phyloP scores from a whole-genome alignment of 257 asterid species.

The Solanum peruvianum region DNA sequence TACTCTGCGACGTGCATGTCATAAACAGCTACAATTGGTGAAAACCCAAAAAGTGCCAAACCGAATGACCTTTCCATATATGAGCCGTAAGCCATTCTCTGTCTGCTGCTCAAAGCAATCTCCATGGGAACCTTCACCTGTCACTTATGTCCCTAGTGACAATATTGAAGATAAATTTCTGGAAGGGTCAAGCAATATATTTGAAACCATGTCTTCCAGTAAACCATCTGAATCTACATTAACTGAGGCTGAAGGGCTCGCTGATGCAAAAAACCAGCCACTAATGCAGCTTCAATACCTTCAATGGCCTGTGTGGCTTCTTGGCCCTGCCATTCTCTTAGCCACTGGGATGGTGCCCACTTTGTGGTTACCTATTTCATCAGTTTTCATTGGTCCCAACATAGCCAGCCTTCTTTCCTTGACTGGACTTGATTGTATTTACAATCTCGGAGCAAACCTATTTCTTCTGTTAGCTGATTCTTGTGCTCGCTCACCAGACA shows the following conservation, averaged over 20 bases:
- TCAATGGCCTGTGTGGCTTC: slow-evolving; percentile 61
- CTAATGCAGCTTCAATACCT: slow-evolving; percentile 21
- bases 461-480: slow-evolving; percentile 93
- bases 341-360: slow-evolving; percentile 89
- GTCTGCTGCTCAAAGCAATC: slow-evolving; percentile 37
- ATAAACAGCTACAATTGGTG: slow-evolving; percentile 11
- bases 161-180: slow-evolving; percentile 26
- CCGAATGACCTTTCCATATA: neutral
- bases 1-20: slow-evolving; percentile 14
- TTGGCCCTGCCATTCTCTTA: slow-evolving; percentile 68
- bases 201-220: slow-evolving; percentile 39
- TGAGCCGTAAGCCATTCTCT: neutral
- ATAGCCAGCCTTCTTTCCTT: slow-evolving; percentile 88
- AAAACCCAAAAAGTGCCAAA: slow-evolving; percentile 21
- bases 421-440: slow-evolving; percentile 91
- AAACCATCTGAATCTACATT: slow-evolving; percentile 23
- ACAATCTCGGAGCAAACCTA: slow-evolving; percentile 80
- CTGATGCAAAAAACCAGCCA: slow-evolving; percentile 9
- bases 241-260: slow-evolving; percentile 20
- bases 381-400: slow-evolving; percentile 83
- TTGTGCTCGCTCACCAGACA: slow-evolving; percentile 37
- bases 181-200: slow-evolving; percentile 32
- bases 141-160: slow-evolving; percentile 32
- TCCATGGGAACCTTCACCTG: slow-evolving; percentile 66
- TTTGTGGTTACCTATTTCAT: slow-evolving; percentile 77